Percentiles rank a stretch among this genome's conserved stretches.
Conservation (phyloP, 2,329 filamentous ascomycete species). For the Fusarium camptoceras region DNA sequence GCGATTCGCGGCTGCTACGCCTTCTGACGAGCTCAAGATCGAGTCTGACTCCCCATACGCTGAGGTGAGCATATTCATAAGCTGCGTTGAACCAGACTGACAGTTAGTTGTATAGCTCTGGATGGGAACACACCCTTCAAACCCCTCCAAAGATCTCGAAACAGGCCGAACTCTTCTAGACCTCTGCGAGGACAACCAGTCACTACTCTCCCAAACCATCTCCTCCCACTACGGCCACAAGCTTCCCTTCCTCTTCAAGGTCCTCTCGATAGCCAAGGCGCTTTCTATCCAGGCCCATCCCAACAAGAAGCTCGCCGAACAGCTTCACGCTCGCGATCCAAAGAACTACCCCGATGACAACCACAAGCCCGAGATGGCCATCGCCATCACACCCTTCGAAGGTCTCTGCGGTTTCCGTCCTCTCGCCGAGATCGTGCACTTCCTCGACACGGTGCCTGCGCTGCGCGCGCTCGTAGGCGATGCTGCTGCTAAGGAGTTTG, state of each 20-base stretch:
- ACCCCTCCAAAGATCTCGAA: constrained; percentile 88
- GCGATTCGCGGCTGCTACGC: constrained; percentile 87
- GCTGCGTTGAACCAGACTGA: background rate
- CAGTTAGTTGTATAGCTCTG: constrained; percentile 73
- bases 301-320: constrained; percentile 90
- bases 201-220: constrained; percentile 80
- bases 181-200: constrained; percentile 86
- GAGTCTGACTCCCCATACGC: constrained; percentile 92
- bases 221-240: constrained; percentile 80
- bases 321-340: constrained; percentile 85
- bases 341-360: constrained; percentile 99
- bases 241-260: constrained; percentile 97
- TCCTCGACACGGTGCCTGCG: constrained; percentile 70
- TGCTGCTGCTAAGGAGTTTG: constrained; percentile 68
- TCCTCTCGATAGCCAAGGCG: constrained; percentile 94
- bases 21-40: constrained; percentile 78
- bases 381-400: constrained; percentile 95
- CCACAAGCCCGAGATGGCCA: constrained; percentile 99
- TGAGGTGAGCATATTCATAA: constrained; percentile 69
- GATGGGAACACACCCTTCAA: constrained; percentile 98
- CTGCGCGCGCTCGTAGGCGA: constrained; percentile 76
- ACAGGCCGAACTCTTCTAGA: constrained; percentile 90
- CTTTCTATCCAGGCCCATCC: constrained; percentile 97
- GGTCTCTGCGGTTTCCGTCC: constrained; percentile 96
- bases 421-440: constrained; percentile 85